Base-by-base conservation (phyloP, 768 basidiomycete species). In the Agaricus blazei region DNA sequence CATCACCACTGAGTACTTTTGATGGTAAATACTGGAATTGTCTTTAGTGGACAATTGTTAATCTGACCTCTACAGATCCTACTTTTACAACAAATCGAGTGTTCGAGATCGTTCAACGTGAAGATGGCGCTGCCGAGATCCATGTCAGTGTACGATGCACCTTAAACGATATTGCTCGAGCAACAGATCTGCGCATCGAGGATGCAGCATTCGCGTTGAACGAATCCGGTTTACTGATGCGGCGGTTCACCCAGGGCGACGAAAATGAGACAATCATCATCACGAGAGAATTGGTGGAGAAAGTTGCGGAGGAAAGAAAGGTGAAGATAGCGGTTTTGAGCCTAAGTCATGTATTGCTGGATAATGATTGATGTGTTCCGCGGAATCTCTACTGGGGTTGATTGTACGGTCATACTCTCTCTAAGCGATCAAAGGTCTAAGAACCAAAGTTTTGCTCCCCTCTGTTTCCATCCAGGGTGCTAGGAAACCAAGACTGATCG, bases 201-300 rank as follows among this genome's bases (percentile, higher is more conserved):
- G 96, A 98, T 66, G 83, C 86, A 0, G 88, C 92, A 0, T 94
- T 92, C 69, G 92, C 94, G 2, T 68, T 98, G 61, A 87, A 89
- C 54, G 93, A 95, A 65, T 87, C 89, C 57, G 93, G 93, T 28
- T 68, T 98, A 52, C 75, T 97, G 15, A 72, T 69, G 52, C 72
- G 77, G 40, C 66, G 80, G 51, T 70, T 73, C 48, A 52, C 68
- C 62, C 15, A 65, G 3, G 65, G 61, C 19, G 69, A 61, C 23
- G 49, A 67, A 60, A 45, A 65, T n/a, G 72, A 71, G 55, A 70
- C 70, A 41, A 71, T 80, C 48, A 69, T 86, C 15, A 60, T 73
- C 19, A 74, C 72, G 53, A 67, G 70, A 52, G 65, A 69, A 26
- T 66, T 74, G 56, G 72, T 74, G 23, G 77, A 78, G 58, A 76